phyloP scores from a whole-genome alignment of 768 basidiomycete species.

The Rhodotorula paludigena region DNA sequence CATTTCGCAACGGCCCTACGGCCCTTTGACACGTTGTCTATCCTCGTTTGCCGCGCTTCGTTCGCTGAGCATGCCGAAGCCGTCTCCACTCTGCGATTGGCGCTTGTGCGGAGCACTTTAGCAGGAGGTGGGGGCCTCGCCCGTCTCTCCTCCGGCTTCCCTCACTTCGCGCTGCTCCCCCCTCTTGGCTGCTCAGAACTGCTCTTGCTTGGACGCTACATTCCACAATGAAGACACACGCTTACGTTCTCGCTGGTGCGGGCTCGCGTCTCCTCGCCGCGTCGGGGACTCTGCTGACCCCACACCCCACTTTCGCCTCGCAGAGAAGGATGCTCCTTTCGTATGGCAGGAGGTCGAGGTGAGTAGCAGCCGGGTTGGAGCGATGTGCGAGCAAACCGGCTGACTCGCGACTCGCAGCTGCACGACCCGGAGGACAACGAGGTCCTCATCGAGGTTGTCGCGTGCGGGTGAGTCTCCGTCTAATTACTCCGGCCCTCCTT shows the following conservation, averaged over 20 bases:
- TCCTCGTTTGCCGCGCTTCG: too few species aligned
- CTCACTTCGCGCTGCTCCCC: too few species aligned
- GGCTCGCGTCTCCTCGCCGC: too few species aligned
- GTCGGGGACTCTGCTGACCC: not conserved
- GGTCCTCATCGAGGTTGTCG: conserved; percentile 35
- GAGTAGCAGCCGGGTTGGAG: conserved; percentile 12
- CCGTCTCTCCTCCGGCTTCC: too few species aligned
- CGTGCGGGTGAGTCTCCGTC: conserved; percentile 4
- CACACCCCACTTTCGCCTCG: not conserved
- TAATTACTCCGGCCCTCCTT: too few species aligned
- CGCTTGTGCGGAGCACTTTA: too few species aligned
- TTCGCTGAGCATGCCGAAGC: too few species aligned
- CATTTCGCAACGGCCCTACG: too few species aligned
- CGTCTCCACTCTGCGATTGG: too few species aligned
- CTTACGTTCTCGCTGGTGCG: conserved; percentile 12
- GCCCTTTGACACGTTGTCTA: too few species aligned
- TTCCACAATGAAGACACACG: not conserved
- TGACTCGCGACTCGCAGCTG: not conserved
- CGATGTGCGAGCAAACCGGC: too few species aligned
- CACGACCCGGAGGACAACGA: conserved; percentile 2
- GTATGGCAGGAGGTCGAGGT: conserved; percentile 21
- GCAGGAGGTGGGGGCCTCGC: too few species aligned
- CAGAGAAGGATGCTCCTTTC: conserved; percentile 7
- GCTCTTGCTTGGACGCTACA: not conserved
- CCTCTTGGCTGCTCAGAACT: not conserved